Conservation (phyloP, 179 eudicot species). For the Camellia oleifera region DNA sequence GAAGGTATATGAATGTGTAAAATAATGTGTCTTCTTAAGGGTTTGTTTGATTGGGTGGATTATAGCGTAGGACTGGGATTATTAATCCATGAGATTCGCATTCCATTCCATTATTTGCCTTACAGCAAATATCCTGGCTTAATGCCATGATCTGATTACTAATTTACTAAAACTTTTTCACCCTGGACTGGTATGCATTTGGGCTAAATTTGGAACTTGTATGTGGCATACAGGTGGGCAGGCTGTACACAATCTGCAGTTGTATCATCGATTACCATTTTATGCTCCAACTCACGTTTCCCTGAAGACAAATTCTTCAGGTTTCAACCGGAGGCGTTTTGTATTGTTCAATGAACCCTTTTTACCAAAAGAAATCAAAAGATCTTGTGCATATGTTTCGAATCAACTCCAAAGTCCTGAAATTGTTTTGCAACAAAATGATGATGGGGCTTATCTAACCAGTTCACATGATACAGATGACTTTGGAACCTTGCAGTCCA, state of each 20-base stretch:
- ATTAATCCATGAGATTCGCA: no score
- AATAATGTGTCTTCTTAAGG: neutral
- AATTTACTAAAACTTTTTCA: neutral
- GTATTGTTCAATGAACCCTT: slow-evolving; percentile 27
- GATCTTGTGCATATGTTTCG: slow-evolving; percentile 17
- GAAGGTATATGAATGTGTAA: neutral
- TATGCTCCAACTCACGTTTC: slow-evolving; percentile 25
- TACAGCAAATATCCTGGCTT: neutral
- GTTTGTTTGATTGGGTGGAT: neutral
- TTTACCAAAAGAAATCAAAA: slow-evolving; percentile 28
- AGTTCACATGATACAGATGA: slow-evolving; percentile 19
- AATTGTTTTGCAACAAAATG: slow-evolving; percentile 27
- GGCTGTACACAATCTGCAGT: slow-evolving; percentile 16
- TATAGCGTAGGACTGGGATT: neutral
- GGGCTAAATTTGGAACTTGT: slow-evolving; percentile 11
- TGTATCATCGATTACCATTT: slow-evolving; percentile 19
- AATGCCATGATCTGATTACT: neutral
- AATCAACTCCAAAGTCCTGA: slow-evolving; percentile 39
- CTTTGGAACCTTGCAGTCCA: slow-evolving; percentile 25
- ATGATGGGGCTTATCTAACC: slow-evolving; percentile 19
- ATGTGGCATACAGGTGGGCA: slow-evolving; percentile 39
- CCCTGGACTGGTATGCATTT: neutral
- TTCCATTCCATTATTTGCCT: neutral
- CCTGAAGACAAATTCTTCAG: slow-evolving; percentile 23
- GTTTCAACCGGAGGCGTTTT: slow-evolving; percentile 25